Conservation (phyloP, 257 asterid genomes). For the Eustoma russellianum region DNA sequence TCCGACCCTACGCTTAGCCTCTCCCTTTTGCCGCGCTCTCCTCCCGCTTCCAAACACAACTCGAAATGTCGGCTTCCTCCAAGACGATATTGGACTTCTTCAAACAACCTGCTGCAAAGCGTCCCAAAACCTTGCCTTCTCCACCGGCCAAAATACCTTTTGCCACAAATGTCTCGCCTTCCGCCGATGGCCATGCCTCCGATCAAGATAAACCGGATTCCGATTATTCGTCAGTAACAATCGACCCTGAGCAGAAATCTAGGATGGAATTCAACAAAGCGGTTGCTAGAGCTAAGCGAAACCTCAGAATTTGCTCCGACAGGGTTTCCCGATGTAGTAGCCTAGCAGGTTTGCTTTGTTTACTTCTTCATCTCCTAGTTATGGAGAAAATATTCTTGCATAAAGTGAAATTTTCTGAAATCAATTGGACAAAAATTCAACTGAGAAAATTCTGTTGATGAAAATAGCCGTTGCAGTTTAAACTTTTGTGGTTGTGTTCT, state of each 20-base stretch:
- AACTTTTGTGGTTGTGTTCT: too few relatives aligned
- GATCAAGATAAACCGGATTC: conserved; percentile 14
- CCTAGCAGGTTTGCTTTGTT: conserved; percentile 28
- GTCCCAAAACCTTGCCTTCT: conserved; percentile 30
- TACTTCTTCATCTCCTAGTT: not conserved
- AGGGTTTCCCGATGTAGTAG: conserved; percentile 33
- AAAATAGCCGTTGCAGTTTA: too few relatives aligned
- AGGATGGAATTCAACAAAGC: conserved; percentile 68
- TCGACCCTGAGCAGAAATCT: conserved; percentile 48
- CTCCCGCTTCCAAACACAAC: not conserved
- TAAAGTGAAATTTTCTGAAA: not conserved
- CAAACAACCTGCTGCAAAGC: conserved; percentile 76
- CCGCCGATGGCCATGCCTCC: conserved; percentile 1
- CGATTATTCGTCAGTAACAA: conserved; percentile 20
- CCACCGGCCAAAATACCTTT: not conserved
- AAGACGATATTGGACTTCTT: conserved; percentile 67
- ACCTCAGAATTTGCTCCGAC: conserved; percentile 58
- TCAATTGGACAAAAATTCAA: not conserved
- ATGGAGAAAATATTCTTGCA: not conserved
- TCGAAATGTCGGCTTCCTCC: conserved; percentile 24
- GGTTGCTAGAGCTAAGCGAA: conserved; percentile 60
- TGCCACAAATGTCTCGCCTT: conserved; percentile 6
- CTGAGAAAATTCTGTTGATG: not conserved
- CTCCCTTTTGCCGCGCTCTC: not conserved
- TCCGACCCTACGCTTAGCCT: too few relatives aligned